These are phyloP conservation scores for Eucalyptus shirleyi DNA, from an alignment of 345 rosid species.

Conservation along the genomic window DNA sequence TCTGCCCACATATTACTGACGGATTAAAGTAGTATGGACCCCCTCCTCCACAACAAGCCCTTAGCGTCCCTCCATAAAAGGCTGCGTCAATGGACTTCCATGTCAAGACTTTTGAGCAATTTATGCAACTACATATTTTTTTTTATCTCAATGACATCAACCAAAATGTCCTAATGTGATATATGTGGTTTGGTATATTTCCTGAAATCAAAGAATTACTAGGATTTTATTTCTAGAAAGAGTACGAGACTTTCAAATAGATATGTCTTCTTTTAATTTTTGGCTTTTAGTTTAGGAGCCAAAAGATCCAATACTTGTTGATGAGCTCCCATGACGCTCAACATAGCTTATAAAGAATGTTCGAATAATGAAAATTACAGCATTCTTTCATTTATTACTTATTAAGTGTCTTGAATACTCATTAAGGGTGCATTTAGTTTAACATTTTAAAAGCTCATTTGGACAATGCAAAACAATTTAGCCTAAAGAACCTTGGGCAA, in stretches of 20 bases:
- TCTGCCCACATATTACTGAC: slow-evolving; percentile 35
- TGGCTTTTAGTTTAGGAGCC: neutral
- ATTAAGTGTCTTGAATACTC: neutral
- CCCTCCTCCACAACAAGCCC: slow-evolving; percentile 65
- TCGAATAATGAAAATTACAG: neutral
- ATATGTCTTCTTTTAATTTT: neutral
- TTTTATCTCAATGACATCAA: neutral
- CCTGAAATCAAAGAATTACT: neutral
- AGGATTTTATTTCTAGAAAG: neutral
- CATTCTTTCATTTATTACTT: neutral
- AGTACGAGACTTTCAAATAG: neutral
- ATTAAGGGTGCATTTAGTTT: no score
- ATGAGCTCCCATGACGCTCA: neutral
- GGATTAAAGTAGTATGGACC: slow-evolving; percentile 46
- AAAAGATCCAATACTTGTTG: neutral
- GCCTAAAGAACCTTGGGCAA: no score
- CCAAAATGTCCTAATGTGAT: neutral
- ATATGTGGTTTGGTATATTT: neutral
- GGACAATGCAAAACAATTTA: no score
- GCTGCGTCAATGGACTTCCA: slow-evolving; percentile 8
- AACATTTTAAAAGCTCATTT: no score
- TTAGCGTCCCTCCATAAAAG: slow-evolving; percentile 13
- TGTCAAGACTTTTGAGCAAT: neutral
- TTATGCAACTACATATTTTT: neutral
- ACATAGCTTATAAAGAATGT: neutral